Evolutionary conservation across 805 yeast genomes (phyloP), one percentile per base, ranked within the genome.

Genomic region (Candida multigemmis): DNA sequence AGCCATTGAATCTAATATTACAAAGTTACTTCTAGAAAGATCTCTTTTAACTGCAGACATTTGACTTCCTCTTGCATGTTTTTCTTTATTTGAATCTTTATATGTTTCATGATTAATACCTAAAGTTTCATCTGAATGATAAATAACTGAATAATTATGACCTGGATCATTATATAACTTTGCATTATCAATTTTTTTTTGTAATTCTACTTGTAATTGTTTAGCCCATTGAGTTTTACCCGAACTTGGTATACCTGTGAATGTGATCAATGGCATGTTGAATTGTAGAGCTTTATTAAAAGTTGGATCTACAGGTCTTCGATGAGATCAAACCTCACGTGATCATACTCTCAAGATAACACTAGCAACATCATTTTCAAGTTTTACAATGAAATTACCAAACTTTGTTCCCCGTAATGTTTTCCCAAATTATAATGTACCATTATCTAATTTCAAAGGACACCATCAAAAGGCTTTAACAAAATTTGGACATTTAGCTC

Each of bases 41-140:
- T 80, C 84, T 37, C 96, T 65, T 43, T 85, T 84, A 11, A 89
- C 91, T 0, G 94, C 95, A 1, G 94, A 73, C 57, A 87, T 77
- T 42, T 87, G 94, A 15, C 71, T 67, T 0, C 94, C 93, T 26
- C 97, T 65, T 1, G 84, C 75, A 14, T 79, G 66, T 42, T 89
- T 85, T 48, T 91, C 98, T 4, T 73, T 65, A 26, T 64, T 66
- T 1, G 94, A 74, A 17, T 80, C 91, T 14, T 64, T 44, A 46
- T 91, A 91, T 22, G 71, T 68, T 10, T 62, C 63, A 44, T 80
- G 86, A 1, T 67, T 30, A 12, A 89, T 79, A 2, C 86, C 91
- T 15, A 91, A 53, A 1, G 72, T 56, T 37, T 82, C 91, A 48
- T 91, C 98, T 16, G 72, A 68, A 42, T 87, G 86, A 27, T 81